Evolutionary conservation across 139 green algal species (phyloP).

Genomic region (Closterium sp.): DNA sequence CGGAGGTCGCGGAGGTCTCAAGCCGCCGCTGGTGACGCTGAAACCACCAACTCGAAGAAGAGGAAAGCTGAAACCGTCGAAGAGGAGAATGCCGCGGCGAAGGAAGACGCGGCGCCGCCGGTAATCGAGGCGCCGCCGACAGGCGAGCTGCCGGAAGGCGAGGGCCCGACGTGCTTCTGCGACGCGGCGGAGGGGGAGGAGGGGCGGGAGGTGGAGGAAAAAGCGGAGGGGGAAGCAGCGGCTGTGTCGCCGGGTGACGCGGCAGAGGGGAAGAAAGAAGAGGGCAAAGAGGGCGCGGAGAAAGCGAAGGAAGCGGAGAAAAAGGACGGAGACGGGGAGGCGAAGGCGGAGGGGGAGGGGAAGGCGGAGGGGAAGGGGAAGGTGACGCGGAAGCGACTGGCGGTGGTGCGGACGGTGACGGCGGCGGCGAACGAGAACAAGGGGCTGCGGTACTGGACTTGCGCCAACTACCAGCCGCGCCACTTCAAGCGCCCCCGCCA

Average conservation of each 20-base stretch:
- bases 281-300: neutral
- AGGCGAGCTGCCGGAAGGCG: neutral
- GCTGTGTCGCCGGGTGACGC: no score
- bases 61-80: neutral
- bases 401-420: neutral
- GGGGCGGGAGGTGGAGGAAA: neutral
- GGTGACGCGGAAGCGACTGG: neutral
- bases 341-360: neutral
- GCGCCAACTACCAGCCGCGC: neutral
- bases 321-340: neutral
- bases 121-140: neutral
- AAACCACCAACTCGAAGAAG: neutral
- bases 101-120: neutral
- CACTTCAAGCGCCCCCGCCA: neutral
- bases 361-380: neutral
- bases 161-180: neutral
- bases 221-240: neutral
- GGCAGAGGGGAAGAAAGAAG: neutral
- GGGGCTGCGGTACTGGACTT: neutral
- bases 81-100: neutral
- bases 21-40: no score
- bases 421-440: neutral
- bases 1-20: no score
- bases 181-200: neutral
- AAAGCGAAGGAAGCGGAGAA: neutral